phyloP scores from a whole-genome alignment of 2,329 filamentous ascomycete species.

The Boeremia lycopersici region DNA sequence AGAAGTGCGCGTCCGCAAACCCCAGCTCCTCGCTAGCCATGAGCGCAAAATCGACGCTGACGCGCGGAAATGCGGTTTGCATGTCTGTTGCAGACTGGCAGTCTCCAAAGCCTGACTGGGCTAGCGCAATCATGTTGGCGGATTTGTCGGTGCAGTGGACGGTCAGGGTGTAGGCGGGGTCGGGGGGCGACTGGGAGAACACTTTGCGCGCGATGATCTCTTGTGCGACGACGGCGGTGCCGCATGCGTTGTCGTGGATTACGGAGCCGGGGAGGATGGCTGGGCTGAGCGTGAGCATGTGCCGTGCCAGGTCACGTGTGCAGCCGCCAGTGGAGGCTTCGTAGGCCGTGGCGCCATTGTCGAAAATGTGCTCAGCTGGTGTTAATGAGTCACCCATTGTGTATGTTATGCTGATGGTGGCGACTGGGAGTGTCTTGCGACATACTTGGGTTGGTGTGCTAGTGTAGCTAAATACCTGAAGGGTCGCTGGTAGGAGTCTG shows the following conservation, averaged over 20 bases:
- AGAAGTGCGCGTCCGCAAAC: slow-evolving; percentile 40
- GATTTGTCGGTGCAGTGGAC: slow-evolving; percentile 18
- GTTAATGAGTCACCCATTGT: not conserved
- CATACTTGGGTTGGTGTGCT: not conserved
- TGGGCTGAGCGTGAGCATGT: slow-evolving; percentile 21
- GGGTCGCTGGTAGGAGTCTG: not conserved
- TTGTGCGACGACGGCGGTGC: slow-evolving; percentile 28
- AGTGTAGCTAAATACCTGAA: not conserved
- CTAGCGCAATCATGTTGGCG: not conserved
- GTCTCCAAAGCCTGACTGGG: not conserved
- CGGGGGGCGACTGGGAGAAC: not conserved
- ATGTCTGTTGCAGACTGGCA: not conserved
- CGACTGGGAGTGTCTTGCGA: not conserved
- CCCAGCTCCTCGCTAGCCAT: slow-evolving; percentile 14
- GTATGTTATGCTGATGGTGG: not conserved
- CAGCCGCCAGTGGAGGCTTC: slow-evolving; percentile 24
- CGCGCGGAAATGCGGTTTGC: not conserved
- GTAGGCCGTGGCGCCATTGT: slow-evolving; percentile 12
- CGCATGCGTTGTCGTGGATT: slow-evolving; percentile 37
- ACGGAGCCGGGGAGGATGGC: slow-evolving; percentile 18
- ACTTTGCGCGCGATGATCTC: slow-evolving; percentile 9
- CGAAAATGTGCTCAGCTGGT: not conserved
- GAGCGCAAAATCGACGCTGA: not conserved
- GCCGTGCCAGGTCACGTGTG: slow-evolving; percentile 20
- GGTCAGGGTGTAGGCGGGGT: not conserved